Conservation (phyloP, 768 basidiomycete genomes). For the Lactarius deliciosus region DNA sequence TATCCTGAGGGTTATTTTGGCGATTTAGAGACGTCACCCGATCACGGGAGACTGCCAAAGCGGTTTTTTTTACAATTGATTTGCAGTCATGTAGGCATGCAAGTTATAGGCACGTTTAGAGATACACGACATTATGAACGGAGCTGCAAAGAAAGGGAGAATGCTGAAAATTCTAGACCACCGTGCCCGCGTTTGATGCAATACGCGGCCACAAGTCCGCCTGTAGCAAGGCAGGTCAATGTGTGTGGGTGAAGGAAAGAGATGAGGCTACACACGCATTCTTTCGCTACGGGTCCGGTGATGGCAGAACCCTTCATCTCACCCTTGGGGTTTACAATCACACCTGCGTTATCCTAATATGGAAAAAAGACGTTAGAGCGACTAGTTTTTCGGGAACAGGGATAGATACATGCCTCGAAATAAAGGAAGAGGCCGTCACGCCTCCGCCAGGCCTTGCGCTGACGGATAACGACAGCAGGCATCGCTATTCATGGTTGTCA, state of each 20-base stretch:
- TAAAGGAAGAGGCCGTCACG: conserved; percentile 99
- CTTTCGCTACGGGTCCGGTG: conserved; percentile 97
- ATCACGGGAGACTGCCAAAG: neutral
- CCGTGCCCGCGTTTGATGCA: conserved; percentile 97
- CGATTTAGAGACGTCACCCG: neutral
- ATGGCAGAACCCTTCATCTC: conserved; percentile 99
- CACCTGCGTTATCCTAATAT: conserved; percentile 86
- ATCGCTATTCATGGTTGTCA: conserved; percentile 59
- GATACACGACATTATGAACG: conserved; percentile 27
- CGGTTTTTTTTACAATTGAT: neutral
- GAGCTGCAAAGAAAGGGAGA: conserved; percentile 29
- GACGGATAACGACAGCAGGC: conserved; percentile 95
- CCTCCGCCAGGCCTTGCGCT: conserved; percentile 98
- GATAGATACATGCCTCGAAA: conserved; percentile 66
- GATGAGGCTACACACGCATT: conserved; percentile 70
- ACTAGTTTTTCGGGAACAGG: neutral
- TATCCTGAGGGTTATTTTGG: neutral
- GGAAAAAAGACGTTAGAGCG: neutral
- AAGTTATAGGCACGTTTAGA: conserved; percentile 20
- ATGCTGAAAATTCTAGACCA: conserved; percentile 58
- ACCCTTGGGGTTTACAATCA: conserved; percentile 97
- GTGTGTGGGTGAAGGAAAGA: conserved; percentile 12
- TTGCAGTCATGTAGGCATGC: conserved; percentile 22
- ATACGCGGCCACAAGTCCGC: conserved; percentile 99
- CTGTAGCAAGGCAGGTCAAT: conserved; percentile 38